Evolutionary conservation across 495 filamentous ascomycete species (phyloP), one percentile per base, ranked within the genome.

Genomic region (Penicillium verhagenii): DNA sequence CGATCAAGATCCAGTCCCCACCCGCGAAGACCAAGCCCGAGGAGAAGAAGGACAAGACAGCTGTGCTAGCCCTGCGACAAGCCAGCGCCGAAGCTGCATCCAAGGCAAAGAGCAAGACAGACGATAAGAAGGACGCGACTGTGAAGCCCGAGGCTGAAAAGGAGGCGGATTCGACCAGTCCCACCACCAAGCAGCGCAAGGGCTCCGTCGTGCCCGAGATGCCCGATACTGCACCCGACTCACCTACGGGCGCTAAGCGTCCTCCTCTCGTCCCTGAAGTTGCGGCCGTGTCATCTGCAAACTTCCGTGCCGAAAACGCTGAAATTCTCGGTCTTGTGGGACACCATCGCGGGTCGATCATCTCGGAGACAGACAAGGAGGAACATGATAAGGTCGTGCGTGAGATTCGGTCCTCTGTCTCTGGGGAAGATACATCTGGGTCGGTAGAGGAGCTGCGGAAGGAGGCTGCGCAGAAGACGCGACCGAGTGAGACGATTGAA

Each of bases 81-180:
- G 81, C 86, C 11, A 85, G 86, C 54, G 76, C 84, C 52, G 86
- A 91, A 61, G 89, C 88, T 13, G 88, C 88, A 1, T 71, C 81
- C 53, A 89, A 85, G 66, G 80, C 80, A 4, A 74, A 72, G 18
- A 60, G 64, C 43, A 77, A 70, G 50, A 26, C 57, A 1, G 58
- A 61, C 9, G 55, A 60, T 20, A 62, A 62, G 54, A 60, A 61
- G 33, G 59, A 53, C 8, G 29, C 56, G 60, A 68, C 35, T 20
- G 56, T 26, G 28, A 53, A 42, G 42, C 23, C 52, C 3, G 28
- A 58, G 13, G 7, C 38, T 1, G 50, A n/a, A n/a, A n/a, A 65
- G 20, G 53, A 45, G 16, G 9, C 48, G 16, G 1, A 53, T 3
- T 47, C 54, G 19, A 13, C 54, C 33, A 40, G 40, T 29, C 26